A percentile compares a stretch with the other conserved stretches of the same genome.
Conservation (phyloP, 805 yeast species). For the Isabelozyma gotoi region DNA sequence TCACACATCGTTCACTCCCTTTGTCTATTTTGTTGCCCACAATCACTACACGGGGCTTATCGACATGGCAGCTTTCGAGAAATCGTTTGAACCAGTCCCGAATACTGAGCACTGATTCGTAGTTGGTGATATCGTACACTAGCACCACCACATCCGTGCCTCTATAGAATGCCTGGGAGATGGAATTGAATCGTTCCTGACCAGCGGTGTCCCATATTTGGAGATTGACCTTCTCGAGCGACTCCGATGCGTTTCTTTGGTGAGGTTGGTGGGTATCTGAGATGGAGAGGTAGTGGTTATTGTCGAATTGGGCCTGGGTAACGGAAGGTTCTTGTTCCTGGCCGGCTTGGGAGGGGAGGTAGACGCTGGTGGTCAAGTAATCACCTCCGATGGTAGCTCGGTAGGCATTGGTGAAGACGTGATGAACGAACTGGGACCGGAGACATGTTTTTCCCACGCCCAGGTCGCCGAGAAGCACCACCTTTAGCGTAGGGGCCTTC, state of each 20-base stretch:
- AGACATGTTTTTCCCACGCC: conserved; percentile 62
- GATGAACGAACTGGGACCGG: conserved; percentile 55
- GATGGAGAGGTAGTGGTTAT: not conserved
- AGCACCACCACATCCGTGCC: conserved; percentile 58
- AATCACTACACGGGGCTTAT: conserved; percentile 46
- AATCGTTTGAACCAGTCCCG: conserved; percentile 50
- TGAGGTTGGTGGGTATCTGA: not conserved
- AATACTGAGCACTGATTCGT: conserved; percentile 48
- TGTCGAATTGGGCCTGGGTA: not conserved
- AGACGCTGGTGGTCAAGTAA: conserved; percentile 46
- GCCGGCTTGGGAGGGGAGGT: not conserved
- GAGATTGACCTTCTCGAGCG: conserved; percentile 31
- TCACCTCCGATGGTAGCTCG: conserved; percentile 63
- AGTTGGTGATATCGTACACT: conserved; percentile 54
- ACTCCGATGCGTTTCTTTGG: conserved; percentile 1
- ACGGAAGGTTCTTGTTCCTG: not conserved
- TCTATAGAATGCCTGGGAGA: conserved; percentile 54
- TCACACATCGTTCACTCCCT: conserved; percentile 31
- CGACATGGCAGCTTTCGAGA: conserved; percentile 46
- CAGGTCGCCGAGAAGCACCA: conserved; percentile 57
- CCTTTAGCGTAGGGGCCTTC: conserved; percentile 35
- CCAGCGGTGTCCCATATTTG: conserved; percentile 60
- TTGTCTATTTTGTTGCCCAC: conserved; percentile 56
- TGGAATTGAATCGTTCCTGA: conserved; percentile 47
- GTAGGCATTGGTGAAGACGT: conserved; percentile 53